phyloP scores from a whole-genome alignment of 768 basidiomycete genomes.

The Suillus cothurnatus region DNA sequence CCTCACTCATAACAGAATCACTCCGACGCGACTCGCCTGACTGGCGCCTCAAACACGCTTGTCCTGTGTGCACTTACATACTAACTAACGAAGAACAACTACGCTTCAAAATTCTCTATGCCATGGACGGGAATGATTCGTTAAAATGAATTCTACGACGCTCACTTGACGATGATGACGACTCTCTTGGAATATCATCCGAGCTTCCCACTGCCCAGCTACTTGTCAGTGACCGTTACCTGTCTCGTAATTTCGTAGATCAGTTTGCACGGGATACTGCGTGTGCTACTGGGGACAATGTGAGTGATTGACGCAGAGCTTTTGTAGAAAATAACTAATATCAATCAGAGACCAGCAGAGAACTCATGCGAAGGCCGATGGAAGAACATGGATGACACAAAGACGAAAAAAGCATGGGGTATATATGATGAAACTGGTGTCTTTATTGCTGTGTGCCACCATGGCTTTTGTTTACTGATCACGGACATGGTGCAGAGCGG shows the following conservation, averaged over 20 bases:
- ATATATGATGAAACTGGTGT: conserved; percentile 41
- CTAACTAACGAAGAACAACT: background rate
- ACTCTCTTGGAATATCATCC: too few species aligned
- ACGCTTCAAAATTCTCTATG: conserved; percentile 11
- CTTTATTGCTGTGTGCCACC: conserved; percentile 37
- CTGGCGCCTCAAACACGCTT: conserved; percentile 9
- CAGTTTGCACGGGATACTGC: too few species aligned
- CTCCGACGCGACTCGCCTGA: background rate
- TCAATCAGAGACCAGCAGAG: too few species aligned
- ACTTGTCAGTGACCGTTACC: too few species aligned
- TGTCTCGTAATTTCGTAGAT: too few species aligned
- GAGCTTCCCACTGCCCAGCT: too few species aligned
- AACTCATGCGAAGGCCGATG: too few species aligned
- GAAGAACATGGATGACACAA: conserved; percentile 18
- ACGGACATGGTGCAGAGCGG: too few species aligned
- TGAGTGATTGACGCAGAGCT: too few species aligned
- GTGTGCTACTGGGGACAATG: too few species aligned
- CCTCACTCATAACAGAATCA: conserved; percentile 11
- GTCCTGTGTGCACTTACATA: conserved; percentile 5
- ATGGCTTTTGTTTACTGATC: conserved; percentile 32
- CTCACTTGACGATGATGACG: too few species aligned
- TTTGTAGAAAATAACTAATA: too few species aligned
- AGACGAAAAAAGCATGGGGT: conserved; percentile 34
- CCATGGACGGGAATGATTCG: conserved; percentile 16
- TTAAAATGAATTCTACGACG: background rate